Percentiles rank a stretch among this genome's conserved stretches.
These are phyloP conservation scores for bread wheat (Triticum aestivum) DNA, from an alignment of 176 grass and related monocot species.

Conservation along the genomic window IWGSC_CS_RefSeq_v2.1 NC_057812.1:616680118-616680617, in stretches of 20 bases:
- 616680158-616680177: too few species aligned
- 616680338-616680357: neutral
- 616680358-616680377: neutral
- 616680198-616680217: too few species aligned
- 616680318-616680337: slow-evolving; percentile 27
- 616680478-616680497: neutral
- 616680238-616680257: too few species aligned
- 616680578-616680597: neutral
- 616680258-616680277: neutral
- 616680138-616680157: too few species aligned
- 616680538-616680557: neutral
- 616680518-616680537: neutral
- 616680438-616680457: neutral
- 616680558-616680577: neutral
- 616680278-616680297: slow-evolving; percentile 13
- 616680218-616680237: too few species aligned
- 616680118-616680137: slow-evolving; percentile 30
- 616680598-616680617: neutral
- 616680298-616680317: slow-evolving; percentile 59
- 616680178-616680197: too few species aligned
- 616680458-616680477: neutral
- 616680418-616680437: neutral
- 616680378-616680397: neutral
- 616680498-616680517: neutral
- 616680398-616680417: neutral